Evolutionary conservation across 108 stramenopile genomes (phyloP), one percentile per base, ranked within the genome.

Genomic region (Chaetoceros tenuissimus): DNA sequence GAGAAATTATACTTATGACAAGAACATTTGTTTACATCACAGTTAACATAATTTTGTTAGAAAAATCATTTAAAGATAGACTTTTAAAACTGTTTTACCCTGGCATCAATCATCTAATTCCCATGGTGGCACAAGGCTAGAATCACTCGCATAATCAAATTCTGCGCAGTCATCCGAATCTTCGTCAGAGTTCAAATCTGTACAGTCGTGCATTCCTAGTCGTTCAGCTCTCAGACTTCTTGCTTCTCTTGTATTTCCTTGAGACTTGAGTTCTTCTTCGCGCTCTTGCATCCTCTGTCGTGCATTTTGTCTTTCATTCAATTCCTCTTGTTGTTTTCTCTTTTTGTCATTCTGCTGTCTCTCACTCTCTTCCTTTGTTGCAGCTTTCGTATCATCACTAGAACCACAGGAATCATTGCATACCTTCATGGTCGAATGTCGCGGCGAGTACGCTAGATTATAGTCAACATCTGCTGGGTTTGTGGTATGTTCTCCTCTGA

Each of bases 351-450:
- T 17, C 43, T 16, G 8, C 17, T 44, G 43, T 44, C 17, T 8
- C 17, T 44, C 43, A 44, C 17, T 16, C 17, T 8, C 43, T 17
- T 44, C 17, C 17, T 44, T 44, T 16, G 43, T 44, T 17, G 43
- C 17, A 8, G 8, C 43, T 8, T 44, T 16, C 43, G 17, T 16
- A 44, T 8, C 43, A 8, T 44, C 17, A 44, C 18, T 55, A 81
- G 10, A 79, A 82, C 50, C 53, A 84, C n/a, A n/a, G n/a, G n/a
- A n/a, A n/a, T n/a, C n/a, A n/a, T n/a, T n/a, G n/a, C n/a, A n/a
- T n/a, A n/a, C n/a, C n/a, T n/a, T n/a, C n/a, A n/a, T n/a, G n/a
- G n/a, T n/a, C n/a, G n/a, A n/a, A n/a, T n/a, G n/a, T n/a, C n/a
- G n/a, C n/a, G n/a, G n/a, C n/a, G n/a, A n/a, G n/a, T n/a, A n/a